phyloP scores from a whole-genome alignment of 2,329 filamentous ascomycete species.

The Huntiella abstrusa region DNA sequence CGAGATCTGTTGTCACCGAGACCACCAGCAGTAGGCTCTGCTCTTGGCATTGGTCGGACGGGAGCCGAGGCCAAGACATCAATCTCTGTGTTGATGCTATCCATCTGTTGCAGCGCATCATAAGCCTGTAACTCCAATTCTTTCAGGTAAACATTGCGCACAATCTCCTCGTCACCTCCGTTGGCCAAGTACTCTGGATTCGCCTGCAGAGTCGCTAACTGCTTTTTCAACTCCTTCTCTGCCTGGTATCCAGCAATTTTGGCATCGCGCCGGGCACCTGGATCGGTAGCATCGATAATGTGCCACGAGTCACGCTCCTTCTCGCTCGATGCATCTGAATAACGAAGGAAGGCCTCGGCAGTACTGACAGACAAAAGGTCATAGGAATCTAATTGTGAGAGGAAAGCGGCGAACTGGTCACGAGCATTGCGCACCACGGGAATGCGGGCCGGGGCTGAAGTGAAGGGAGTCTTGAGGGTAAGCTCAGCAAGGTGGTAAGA shows the following conservation, averaged over 20 bases:
- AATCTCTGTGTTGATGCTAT: slow-evolving; percentile 67
- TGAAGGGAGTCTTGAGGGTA: slow-evolving; percentile 43
- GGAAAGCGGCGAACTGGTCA: slow-evolving; percentile 56
- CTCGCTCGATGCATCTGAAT: slow-evolving; percentile 38
- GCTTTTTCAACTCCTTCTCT: slow-evolving; percentile 70
- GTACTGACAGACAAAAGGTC: slow-evolving; percentile 47
- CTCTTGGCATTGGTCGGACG: slow-evolving; percentile 23
- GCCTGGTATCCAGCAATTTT: slow-evolving; percentile 75
- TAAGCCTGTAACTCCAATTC: slow-evolving; percentile 57
- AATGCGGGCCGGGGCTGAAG: slow-evolving; percentile 37
- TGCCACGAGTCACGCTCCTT: slow-evolving; percentile 44
- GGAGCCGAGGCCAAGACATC: slow-evolving; percentile 65
- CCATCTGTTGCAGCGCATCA: slow-evolving; percentile 70
- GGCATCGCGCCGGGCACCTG: slow-evolving; percentile 52
- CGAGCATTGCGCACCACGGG: slow-evolving; percentile 43
- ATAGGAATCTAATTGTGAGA: slow-evolving; percentile 63
- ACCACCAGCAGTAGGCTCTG: slow-evolving; percentile 25
- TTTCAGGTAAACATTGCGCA: slow-evolving; percentile 60
- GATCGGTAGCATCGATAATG: slow-evolving; percentile 41
- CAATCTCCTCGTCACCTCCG: slow-evolving; percentile 59
- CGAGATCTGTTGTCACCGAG: slow-evolving; percentile 23
- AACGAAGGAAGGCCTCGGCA: slow-evolving; percentile 50
- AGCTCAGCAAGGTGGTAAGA: slow-evolving; percentile 67
- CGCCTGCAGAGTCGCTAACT: slow-evolving; percentile 41
- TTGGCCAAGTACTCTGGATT: slow-evolving; percentile 33